Base-by-base conservation (phyloP, 805 yeast species). In the Scheffersomyces lignosus region DNA sequence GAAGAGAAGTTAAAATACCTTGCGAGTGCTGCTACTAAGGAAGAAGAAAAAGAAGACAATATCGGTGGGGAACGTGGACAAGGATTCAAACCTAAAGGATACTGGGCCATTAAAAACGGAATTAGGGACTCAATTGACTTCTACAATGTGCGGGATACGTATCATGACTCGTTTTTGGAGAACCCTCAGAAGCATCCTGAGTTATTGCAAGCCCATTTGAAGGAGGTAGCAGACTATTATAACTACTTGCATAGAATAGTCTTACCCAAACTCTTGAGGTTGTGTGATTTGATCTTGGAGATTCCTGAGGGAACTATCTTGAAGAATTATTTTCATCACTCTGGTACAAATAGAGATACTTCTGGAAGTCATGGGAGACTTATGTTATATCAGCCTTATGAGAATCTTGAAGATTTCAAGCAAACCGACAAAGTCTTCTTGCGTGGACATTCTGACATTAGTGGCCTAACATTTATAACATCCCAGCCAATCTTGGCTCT, bases 211-310 rank as follows among this genome's bases (percentile, higher is more conserved):
- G 34, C 18, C 4, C 39, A 40, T 27, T 17, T 40, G 13, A 18
- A 16, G 9, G 40, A 40, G 29, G 37, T 40, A 12, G 37, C 40
- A 3, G 24, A 40, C 9, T 40, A 34, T 15, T 40, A 32, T 25
- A 36, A 33, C 16, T 34, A 36, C 13, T 17, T 40, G 12, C 43
- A 40, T 15, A 10, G 34, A 2, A 25, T 14, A 3, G 33, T 40
- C 5, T 27, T 40, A 17, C 43, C 40, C 15, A 32, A 33, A 15
- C 33, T 40, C 24, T 30, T 40, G 14, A 18, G 16, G n/a, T 34
- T 40, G 15, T 40, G 36, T 30, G 43, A 85, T 47, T 67, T 85
- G 49, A 85, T 85, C 50, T 85, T 85, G 90, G 93, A 84, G 58
- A 83, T 81, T 56, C 62, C 39, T 14, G 44, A 40, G 18, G 42